These are phyloP conservation scores for Tricholoma terreum DNA, from an alignment of 768 basidiomycete species.

Conservation along the genomic window DNA sequence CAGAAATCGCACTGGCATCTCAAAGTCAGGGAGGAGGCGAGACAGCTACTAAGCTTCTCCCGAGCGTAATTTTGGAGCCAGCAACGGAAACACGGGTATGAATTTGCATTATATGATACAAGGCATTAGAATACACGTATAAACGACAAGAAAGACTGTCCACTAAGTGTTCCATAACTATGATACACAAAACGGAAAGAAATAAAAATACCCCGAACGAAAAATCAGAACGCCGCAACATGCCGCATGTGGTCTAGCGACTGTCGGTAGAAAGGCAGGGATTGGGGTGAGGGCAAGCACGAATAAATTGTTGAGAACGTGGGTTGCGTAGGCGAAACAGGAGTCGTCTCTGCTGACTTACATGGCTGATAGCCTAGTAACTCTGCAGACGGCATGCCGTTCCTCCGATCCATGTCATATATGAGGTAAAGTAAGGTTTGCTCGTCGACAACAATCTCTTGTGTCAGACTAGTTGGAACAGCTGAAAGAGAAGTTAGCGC, in stretches of 20 bases:
- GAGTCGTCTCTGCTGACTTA: constrained; percentile 6
- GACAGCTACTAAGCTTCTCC: constrained; percentile 46
- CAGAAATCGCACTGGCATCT: constrained; percentile 60
- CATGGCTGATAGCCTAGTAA: constrained; percentile 50
- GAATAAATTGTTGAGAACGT: constrained; percentile 3
- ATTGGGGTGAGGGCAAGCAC: constrained; percentile 1
- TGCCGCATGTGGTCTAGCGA: constrained; percentile 2
- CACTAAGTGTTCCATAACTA: background rate
- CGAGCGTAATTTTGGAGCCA: constrained; percentile 28
- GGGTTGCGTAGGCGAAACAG: constrained; percentile 4
- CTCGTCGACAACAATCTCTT: constrained; percentile 67
- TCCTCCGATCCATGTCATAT: constrained; percentile 65
- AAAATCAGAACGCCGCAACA: background rate
- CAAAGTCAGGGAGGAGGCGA: constrained; percentile 65
- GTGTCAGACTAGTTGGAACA: constrained; percentile 56
- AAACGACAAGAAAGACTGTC: constrained; percentile 9
- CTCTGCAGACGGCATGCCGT: constrained; percentile 57
- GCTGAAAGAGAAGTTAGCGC: constrained; percentile 38
- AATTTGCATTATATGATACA: background rate
- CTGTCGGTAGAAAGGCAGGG: constrained; percentile 4
- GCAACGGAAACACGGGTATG: background rate
- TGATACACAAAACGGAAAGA: background rate
- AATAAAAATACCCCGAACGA: background rate
- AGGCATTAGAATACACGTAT: background rate
- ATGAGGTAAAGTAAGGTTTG: constrained; percentile 59